Base-by-base conservation (phyloP, 768 basidiomycete genomes). In the Obba rivulosa region DNA sequence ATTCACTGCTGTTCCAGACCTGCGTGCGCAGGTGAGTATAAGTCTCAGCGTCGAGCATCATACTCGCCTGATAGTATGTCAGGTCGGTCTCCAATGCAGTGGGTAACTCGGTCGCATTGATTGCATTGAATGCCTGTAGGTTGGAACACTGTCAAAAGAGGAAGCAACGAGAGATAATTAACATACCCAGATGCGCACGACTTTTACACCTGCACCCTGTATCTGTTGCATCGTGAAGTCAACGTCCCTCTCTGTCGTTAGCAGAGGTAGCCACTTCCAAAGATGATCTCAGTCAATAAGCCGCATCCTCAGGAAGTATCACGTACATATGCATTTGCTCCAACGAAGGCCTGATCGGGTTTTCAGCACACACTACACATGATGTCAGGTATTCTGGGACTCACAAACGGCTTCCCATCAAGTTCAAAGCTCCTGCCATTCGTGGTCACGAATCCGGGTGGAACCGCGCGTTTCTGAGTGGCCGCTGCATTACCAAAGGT, bases 171-270 rank as follows among this genome's bases (percentile, higher is more conserved):
- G 16, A 23, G 8, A n/a, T 28, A 20, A 23, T 14, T 9, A 42
- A 46, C 58, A 24, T 61, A 74, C 75, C 79, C 78, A 79, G 23
- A 77, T 81, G 18, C 78, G 67, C 25, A 79, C 63, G 18, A 80
- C 77, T 55, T 77, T 78, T 31, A 78, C 62, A 2, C 76, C 77
- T 1, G 72, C 70, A 35, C 56, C 51, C 50, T 67, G 66, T 75
- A 80, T 80, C 35, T 73, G 63, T 51, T 66, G 62, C 57, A 79
- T 74, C 0, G 77, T 79, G 16, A 61, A 53, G 38, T 76, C 70
- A 13, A 80, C 75, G 59, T 81, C 79, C 11, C 64, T 57, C 24
- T 68, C 54, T 20, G 66, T 67, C 3, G 70, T 71, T n/a, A 80
- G 62, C 2, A 80, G 69, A 2, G 77, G 76, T n/a, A 80, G 62